Percentiles rank a stretch among this genome's conserved stretches.
These are phyloP conservation scores for Triticum monococcum DNA, from an alignment of 176 grass and related monocot species.

Conservation along the genomic window DNA sequence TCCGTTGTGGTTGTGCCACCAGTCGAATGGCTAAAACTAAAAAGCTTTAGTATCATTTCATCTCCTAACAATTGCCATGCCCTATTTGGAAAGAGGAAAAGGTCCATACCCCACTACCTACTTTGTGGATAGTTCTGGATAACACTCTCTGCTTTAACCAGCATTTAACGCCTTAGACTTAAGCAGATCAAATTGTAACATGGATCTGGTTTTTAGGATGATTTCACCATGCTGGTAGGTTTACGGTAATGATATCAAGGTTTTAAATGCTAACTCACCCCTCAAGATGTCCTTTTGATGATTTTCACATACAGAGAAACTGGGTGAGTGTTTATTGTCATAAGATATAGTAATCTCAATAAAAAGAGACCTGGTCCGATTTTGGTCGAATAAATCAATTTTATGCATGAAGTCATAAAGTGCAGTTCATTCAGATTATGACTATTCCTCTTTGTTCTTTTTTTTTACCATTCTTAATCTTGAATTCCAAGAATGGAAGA, in stretches of 20 bases:
- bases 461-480: background rate
- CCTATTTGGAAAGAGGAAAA: background rate
- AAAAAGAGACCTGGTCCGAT: background rate
- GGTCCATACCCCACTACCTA: background rate
- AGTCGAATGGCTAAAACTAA: background rate
- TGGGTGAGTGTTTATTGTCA: background rate
- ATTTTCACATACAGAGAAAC: background rate
- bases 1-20: background rate
- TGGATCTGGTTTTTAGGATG: background rate
- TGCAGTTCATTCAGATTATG: background rate
- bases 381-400: background rate
- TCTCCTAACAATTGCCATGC: background rate
- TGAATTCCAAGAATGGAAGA: background rate
- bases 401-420: background rate
- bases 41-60: background rate
- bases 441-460: background rate
- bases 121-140: background rate
- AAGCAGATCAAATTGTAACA: background rate
- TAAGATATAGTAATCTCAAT: background rate
- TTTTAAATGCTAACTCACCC: background rate
- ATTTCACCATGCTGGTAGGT: background rate
- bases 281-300: background rate
- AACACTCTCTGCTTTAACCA: background rate
- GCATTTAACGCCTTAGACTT: background rate
- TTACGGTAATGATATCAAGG: background rate